Conservation (phyloP, 768 basidiomycete genomes). For the Amanita phalloides region DNA sequence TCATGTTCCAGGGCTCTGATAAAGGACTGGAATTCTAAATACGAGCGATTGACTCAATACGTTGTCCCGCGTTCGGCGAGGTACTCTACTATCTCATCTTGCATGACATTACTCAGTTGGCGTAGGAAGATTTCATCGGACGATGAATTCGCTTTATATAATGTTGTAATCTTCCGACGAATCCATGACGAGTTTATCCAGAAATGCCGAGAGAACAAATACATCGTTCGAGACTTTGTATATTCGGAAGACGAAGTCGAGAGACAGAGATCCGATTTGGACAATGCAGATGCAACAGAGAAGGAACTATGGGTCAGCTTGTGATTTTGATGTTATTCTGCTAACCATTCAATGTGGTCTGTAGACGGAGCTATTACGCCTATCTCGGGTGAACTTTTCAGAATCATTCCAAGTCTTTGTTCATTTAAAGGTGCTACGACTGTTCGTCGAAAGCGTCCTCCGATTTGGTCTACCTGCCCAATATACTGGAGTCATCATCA, state of each 20-base stretch:
- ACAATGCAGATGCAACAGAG: constrained; percentile 74
- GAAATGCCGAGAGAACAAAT: constrained; percentile 95
- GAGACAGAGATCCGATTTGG: constrained; percentile 75
- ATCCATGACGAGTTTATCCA: constrained; percentile 89
- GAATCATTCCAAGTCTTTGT: constrained; percentile 92
- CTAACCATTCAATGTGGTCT: background rate
- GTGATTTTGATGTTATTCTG: background rate
- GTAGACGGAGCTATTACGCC: constrained; percentile 82
- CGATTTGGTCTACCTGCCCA: constrained; percentile 92
- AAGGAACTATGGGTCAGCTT: constrained; percentile 92
- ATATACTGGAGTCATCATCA: constrained; percentile 73
- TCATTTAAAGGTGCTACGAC: constrained; percentile 82
- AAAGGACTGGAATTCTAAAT: constrained; percentile 86
- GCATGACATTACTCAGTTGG: constrained; percentile 7
- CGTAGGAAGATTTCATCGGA: constrained; percentile 68
- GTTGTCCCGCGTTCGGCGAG: constrained; percentile 87
- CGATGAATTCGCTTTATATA: constrained; percentile 80
- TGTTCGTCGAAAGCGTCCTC: constrained; percentile 92
- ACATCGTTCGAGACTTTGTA: constrained; percentile 84
- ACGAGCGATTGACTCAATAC: constrained; percentile 82
- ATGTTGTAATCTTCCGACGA: constrained; percentile 82
- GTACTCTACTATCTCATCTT: constrained; percentile 28
- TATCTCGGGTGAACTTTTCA: constrained; percentile 93
- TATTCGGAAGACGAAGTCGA: constrained; percentile 75
- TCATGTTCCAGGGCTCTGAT: constrained; percentile 43